Evolutionary conservation across 2,329 filamentous ascomycete species (phyloP), one percentile per base, ranked within the genome.

Genomic region (Fusarium caatingaense): DNA sequence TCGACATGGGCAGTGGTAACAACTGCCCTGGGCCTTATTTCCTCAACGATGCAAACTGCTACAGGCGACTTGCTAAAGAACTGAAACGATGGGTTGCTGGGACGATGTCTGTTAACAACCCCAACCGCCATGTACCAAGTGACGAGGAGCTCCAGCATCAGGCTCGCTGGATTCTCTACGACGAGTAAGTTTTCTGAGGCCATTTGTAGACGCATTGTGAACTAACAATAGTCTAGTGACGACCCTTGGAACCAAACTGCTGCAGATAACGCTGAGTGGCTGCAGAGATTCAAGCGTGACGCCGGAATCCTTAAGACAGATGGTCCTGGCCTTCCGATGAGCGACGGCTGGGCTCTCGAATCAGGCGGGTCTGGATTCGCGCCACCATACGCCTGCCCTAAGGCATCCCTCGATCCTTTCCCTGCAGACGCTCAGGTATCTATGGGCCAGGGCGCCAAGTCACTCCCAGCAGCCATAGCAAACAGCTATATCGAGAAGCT

Each of bases 111-210:
- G 78, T 84, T 1, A 88, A 89, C 69, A 90, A 90, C 66, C 88
- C 87, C 4, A 88, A 84, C 73, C 80, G 81, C 42, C 88, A 90
- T 62, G 79, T 86, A n/a, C 88, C 85, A 1, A 85, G 83, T 1
- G 88, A 90, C 67, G 83, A 86, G n/a, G 88, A 90, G 72, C 78
- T 91, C n/a, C 86, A 89, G 73, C 85, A 89, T 66, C 88, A 90
- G 73, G 87, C 88, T 4, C 83, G 88, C 20, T 90, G 87, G 86
- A 84, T 90, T 37, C 78, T 89, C 1, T 90, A 88, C 61, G 87
- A 90, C 58, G 87, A 89, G 83, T 89, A 78, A 78, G 86, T 81
- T 30, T 51, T 4, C 25, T 44, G 7, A 28, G 15, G 2, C 13
- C 30, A 12, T 21, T 32, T 9, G n/a, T 34, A 28, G 3, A 10